Percentiles rank a stretch among this genome's conserved stretches.
phyloP scores from a whole-genome alignment of 768 basidiomycete genomes.

The Rickenella mellea region DNA sequence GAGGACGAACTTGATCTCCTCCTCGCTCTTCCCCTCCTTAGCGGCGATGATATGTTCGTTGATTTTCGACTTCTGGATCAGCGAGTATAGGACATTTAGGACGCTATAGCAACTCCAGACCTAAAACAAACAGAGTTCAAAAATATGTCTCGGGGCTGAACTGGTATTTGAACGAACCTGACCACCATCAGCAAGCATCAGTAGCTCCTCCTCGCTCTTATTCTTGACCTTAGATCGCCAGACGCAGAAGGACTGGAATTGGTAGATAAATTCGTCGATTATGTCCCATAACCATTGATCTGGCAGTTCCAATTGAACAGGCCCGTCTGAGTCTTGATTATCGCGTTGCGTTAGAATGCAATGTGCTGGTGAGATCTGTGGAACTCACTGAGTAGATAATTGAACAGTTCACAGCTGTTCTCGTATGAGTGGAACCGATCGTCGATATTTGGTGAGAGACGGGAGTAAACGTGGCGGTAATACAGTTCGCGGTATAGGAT shows the following conservation, averaged over 20 bases:
- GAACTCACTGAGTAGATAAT: constrained; percentile 82
- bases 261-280: constrained; percentile 96
- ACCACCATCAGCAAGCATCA: constrained; percentile 70
- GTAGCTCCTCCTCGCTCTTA: constrained; percentile 85
- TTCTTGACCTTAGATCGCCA: constrained; percentile 80
- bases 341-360: neutral
- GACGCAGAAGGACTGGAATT: constrained; percentile 92
- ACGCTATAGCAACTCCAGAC: constrained; percentile 99
- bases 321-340: constrained; percentile 77
- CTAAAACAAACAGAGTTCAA: too few relatives aligned
- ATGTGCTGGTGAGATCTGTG: neutral
- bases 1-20: constrained; percentile 70
- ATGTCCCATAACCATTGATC: constrained; percentile 99
- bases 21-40: constrained; percentile 67
- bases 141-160: too few relatives aligned
- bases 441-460: constrained; percentile 89
- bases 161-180: constrained; percentile 25
- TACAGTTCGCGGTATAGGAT: constrained; percentile 95
- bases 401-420: constrained; percentile 97
- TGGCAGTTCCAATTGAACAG: constrained; percentile 86
- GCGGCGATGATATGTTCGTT: constrained; percentile 87
- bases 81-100: constrained; percentile 93
- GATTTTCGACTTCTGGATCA: constrained; percentile 95
- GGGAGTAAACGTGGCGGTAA: constrained; percentile 93
- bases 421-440: constrained; percentile 98